phyloP scores from a whole-genome alignment of 305 asterid species.

The Ilex paraguariensis region DNA sequence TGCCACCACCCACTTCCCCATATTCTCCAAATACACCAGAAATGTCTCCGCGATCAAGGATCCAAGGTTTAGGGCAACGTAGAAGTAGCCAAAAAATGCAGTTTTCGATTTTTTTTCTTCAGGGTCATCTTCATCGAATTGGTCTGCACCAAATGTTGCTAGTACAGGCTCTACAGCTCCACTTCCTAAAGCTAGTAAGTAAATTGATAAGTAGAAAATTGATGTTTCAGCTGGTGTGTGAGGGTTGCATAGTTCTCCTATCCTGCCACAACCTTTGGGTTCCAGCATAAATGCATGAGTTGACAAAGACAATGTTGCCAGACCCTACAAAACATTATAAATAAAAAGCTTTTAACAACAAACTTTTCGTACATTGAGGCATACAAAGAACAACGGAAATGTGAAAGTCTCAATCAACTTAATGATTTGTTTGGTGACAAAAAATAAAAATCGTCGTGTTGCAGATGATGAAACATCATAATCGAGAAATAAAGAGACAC shows the following conservation, averaged over 20 bases:
- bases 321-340: slow-evolving; percentile 39
- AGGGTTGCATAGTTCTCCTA: slow-evolving; percentile 41
- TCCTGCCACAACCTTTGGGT: slow-evolving; percentile 69
- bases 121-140: slow-evolving; percentile 13
- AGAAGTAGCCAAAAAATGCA: too few species aligned
- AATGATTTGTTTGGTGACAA: too few species aligned
- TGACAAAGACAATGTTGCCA: slow-evolving; percentile 56
- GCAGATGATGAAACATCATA: too few species aligned
- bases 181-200: slow-evolving; percentile 77
- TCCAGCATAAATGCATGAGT: slow-evolving; percentile 64
- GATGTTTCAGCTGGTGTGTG: slow-evolving; percentile 47
- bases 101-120: too few species aligned
- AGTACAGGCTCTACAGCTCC: slow-evolving; percentile 86
- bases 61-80: background rate
- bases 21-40: background rate
- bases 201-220: slow-evolving; percentile 60
- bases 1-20: background rate
- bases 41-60: background rate
- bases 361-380: too few species aligned
- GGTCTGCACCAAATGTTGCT: slow-evolving; percentile 89
- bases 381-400: too few species aligned
- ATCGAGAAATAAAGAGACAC: too few species aligned
- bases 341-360: too few species aligned
- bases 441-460: too few species aligned
- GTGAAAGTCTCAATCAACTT: too few species aligned